These are phyloP conservation scores for Fusarium brevicatenulatum DNA, from an alignment of 2,329 filamentous ascomycete genomes.

Conservation along the genomic window DNA sequence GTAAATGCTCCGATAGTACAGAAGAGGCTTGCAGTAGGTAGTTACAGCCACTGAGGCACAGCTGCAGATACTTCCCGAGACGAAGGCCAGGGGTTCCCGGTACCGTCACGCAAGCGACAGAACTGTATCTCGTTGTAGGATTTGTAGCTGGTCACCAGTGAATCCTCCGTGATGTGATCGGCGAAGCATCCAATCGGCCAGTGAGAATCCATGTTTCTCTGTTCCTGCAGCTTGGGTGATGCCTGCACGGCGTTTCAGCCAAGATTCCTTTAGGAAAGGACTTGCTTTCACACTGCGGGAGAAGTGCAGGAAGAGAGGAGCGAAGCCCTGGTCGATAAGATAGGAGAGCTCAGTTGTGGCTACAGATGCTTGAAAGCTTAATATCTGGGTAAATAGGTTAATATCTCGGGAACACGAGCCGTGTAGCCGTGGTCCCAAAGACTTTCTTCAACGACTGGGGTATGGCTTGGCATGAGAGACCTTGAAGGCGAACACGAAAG, in stretches of 20 bases:
- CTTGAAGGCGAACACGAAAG: neutral
- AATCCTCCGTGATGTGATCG: neutral
- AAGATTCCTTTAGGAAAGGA: neutral
- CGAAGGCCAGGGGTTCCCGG: neutral
- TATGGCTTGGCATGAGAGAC: neutral
- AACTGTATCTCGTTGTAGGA: neutral
- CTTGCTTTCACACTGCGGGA: neutral
- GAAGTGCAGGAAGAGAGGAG: neutral
- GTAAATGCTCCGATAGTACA: neutral
- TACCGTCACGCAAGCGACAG: neutral
- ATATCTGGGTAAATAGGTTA: neutral
- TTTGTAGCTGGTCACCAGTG: neutral
- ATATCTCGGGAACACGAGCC: neutral
- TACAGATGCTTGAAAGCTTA: neutral
- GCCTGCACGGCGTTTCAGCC: slow-evolving; percentile 11
- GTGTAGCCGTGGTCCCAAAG: neutral
- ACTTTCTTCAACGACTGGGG: neutral
- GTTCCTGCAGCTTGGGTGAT: neutral
- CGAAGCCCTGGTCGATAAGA: neutral
- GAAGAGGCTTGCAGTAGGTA: neutral
- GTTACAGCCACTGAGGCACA: neutral
- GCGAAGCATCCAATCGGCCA: neutral
- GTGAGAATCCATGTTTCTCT: neutral
- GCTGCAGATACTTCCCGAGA: neutral
- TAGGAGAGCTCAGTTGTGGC: neutral